Evolutionary conservation across 2,329 filamentous ascomycete genomes (phyloP).

Genomic region (Stachybotrys elegans): DNA sequence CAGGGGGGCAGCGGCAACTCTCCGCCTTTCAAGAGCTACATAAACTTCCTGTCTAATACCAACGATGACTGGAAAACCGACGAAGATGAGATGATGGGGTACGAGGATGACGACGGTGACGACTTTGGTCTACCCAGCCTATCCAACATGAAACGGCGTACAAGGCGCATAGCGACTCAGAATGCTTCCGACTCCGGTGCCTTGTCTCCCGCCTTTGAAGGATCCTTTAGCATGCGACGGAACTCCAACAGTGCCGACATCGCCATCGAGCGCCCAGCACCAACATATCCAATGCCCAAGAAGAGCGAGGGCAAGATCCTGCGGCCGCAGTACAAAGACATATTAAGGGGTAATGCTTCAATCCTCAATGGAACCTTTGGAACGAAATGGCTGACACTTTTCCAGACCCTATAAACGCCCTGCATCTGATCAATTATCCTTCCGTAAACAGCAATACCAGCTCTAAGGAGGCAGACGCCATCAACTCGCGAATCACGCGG

Average conservation of each 20-base stretch:
- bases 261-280: constrained; percentile 78
- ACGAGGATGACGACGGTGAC: constrained; percentile 85
- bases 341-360: constrained; percentile 58
- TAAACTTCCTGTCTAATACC: constrained; percentile 74
- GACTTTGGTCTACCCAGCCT: constrained; percentile 93
- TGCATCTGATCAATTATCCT: constrained; percentile 90
- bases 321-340: constrained; percentile 95
- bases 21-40: constrained; percentile 69
- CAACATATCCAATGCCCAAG: constrained; percentile 81
- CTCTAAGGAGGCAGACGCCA: constrained; percentile 77
- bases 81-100: constrained; percentile 71
- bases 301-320: constrained; percentile 93
- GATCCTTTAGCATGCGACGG: constrained; percentile 41
- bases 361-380: background rate
- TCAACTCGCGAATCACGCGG: constrained; percentile 81
- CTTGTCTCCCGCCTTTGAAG: constrained; percentile 30
- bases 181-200: constrained; percentile 21
- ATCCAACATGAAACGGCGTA: constrained; percentile 80
- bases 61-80: constrained; percentile 78
- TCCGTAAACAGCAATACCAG: constrained; percentile 67
- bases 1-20: constrained; percentile 50
- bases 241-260: constrained; percentile 90
- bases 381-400: constrained; percentile 4
- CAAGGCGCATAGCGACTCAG: constrained; percentile 46
- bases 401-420: constrained; percentile 77